Conservation (phyloP, 495 filamentous ascomycete species). For the Astrothelium macrocarpum region DNA sequence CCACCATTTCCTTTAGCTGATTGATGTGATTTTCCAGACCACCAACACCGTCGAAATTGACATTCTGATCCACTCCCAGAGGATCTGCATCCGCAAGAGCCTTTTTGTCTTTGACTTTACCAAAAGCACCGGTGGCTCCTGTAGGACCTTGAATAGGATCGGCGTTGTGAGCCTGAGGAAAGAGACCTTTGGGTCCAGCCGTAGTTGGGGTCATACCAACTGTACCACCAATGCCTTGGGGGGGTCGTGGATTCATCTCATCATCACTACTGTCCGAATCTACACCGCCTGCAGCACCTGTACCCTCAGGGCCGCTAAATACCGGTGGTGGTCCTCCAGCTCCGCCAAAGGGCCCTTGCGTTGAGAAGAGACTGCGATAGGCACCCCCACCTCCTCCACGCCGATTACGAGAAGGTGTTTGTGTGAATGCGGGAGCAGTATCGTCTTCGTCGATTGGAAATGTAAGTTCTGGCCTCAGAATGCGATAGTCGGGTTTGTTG, state of each 20-base stretch:
- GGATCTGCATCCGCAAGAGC: constrained; percentile 86
- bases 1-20: constrained; percentile 96
- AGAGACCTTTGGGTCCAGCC: constrained; percentile 45
- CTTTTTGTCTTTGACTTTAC: constrained; percentile 76
- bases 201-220: constrained; percentile 70
- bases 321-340: constrained; percentile 59
- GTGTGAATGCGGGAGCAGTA: constrained; percentile 43
- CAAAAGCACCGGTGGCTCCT: constrained; percentile 74
- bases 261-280: constrained; percentile 98
- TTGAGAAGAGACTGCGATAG: constrained; percentile 72
- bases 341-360: constrained; percentile 86
- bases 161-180: constrained; percentile 54
- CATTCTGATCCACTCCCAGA: constrained; percentile 77
- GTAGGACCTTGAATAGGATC: constrained; percentile 52
- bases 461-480: constrained; percentile 64
- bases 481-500: constrained; percentile 53
- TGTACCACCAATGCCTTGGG: constrained; percentile 46
- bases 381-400: constrained; percentile 44
- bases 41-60: constrained; percentile 88
- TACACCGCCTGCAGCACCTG: constrained; percentile 63
- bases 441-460: constrained; percentile 58
- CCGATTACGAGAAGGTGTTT: constrained; percentile 58
- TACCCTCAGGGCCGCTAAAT: constrained; percentile 67
- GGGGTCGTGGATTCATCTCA: constrained; percentile 53
- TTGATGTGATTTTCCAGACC: constrained; percentile 87